A percentile compares a stretch with the other conserved stretches of the same genome.
These are phyloP conservation scores for Aspergillus aculeatinus DNA, from an alignment of 2,329 filamentous ascomycete species.

Conservation along the genomic window DNA sequence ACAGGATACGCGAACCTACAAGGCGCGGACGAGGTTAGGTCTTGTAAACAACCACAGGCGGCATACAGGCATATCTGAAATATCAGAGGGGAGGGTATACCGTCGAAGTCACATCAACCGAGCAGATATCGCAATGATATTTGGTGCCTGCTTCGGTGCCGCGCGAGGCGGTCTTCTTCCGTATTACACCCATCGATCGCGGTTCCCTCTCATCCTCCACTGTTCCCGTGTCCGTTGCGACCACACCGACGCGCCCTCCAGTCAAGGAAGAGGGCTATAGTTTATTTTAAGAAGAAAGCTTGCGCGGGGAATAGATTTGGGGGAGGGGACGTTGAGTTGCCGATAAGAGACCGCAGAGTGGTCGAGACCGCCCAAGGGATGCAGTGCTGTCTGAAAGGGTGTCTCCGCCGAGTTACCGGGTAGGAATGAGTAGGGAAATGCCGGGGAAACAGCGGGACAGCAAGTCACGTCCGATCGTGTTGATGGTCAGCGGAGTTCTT, in stretches of 20 bases:
- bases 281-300: not conserved
- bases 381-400: not conserved
- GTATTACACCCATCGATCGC: conserved; percentile 79
- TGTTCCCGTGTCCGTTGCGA: conserved; percentile 34
- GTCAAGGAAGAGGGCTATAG: conserved; percentile 27
- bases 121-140: conserved; percentile 97
- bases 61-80: too few relatives aligned
- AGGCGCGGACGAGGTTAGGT: conserved; percentile 3
- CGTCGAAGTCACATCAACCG: conserved; percentile 93
- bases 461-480: not conserved
- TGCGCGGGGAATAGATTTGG: conserved; percentile 5
- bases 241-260: conserved; percentile 30
- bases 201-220: conserved; percentile 42
- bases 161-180: conserved; percentile 86
- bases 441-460: conserved; percentile 1
- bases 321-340: conserved; percentile 6
- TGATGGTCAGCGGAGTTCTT: not conserved
- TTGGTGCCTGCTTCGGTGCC: conserved; percentile 87
- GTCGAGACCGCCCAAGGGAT: conserved; percentile 16
- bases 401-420: conserved; percentile 15
- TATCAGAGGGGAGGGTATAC: conserved; percentile 49
- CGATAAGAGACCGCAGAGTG: conserved; percentile 3
- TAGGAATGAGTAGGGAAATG: conserved; percentile 6
- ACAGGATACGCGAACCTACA: conserved; percentile 88
- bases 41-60: not conserved